phyloP scores from a whole-genome alignment of 2,329 filamentous ascomycete species.

The Trichoderma hamatum region DNA sequence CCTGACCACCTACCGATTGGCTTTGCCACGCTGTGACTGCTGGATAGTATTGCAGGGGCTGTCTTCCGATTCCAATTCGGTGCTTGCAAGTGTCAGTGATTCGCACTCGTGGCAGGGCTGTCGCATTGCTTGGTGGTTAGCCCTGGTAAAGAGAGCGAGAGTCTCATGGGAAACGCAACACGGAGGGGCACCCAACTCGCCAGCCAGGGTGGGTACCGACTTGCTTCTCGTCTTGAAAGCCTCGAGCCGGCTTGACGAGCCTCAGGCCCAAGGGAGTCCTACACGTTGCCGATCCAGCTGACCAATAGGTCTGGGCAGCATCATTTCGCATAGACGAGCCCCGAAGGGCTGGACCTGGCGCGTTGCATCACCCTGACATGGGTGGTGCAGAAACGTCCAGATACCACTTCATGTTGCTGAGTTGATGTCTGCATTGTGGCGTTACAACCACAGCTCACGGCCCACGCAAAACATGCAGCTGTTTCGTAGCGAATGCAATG shows the following conservation, averaged over 20 bases:
- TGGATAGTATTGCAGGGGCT: not conserved
- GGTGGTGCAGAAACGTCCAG: not conserved
- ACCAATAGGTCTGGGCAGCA: not conserved
- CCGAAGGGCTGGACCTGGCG: slow-evolving; percentile 18
- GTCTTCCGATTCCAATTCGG: not conserved
- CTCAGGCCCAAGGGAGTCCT: not conserved
- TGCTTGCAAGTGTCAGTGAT: not conserved
- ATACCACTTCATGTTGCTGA: not conserved
- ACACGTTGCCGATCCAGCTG: not conserved
- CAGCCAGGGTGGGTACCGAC: not conserved
- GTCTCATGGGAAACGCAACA: too few species aligned
- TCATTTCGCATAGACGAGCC: slow-evolving; percentile 5
- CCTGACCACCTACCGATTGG: not conserved
- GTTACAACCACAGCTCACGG: not conserved
- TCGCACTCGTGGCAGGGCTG: too few species aligned
- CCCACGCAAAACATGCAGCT: slow-evolving; percentile 8
- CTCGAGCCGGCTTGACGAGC: not conserved
- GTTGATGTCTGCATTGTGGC: slow-evolving; percentile 1
- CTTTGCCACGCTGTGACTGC: not conserved
- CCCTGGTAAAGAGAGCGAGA: not conserved
- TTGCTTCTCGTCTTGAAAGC: not conserved
- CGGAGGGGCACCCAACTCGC: not conserved
- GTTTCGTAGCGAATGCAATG: not conserved
- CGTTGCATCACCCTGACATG: slow-evolving; percentile 19
- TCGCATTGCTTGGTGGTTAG: not conserved